Evolutionary conservation across 306 rosid species (phyloP).

Genomic region (Betula pendula): DNA sequence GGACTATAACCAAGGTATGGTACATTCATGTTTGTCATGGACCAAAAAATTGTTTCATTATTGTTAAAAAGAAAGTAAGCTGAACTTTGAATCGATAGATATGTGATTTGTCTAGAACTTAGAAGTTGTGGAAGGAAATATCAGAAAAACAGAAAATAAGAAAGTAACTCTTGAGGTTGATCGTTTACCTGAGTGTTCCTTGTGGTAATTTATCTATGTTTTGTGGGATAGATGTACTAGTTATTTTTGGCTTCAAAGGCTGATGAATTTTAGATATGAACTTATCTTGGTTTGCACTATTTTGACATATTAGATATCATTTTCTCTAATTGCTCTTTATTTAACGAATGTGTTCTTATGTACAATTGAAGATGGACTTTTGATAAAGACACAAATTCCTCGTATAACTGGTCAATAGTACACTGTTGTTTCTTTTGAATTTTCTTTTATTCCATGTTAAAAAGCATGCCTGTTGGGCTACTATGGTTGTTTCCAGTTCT

Average conservation of each 20-base stretch:
- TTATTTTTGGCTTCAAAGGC: background rate
- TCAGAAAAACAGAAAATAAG: background rate
- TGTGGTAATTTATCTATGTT: background rate
- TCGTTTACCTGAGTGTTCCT: background rate
- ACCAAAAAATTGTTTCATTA: slow-evolving; percentile 2
- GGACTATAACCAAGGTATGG: slow-evolving; percentile 86
- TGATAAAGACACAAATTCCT: background rate
- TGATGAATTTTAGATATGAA: background rate
- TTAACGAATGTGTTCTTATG: background rate
- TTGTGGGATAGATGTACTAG: background rate
- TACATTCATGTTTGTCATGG: background rate
- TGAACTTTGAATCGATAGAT: background rate
- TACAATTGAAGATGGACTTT: background rate
- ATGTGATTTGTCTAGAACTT: background rate
- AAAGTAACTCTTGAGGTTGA: background rate
- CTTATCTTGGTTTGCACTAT: background rate
- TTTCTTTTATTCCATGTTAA: background rate
- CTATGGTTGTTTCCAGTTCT: background rate
- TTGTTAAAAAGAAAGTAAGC: background rate
- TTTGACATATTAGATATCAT: background rate
- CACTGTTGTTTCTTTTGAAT: background rate
- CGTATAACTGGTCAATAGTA: background rate
- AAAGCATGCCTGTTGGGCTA: background rate
- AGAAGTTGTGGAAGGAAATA: background rate
- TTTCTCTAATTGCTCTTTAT: background rate